phyloP scores from a whole-genome alignment of 2,329 filamentous ascomycete genomes.

The Fusarium oxysporum region DNA sequence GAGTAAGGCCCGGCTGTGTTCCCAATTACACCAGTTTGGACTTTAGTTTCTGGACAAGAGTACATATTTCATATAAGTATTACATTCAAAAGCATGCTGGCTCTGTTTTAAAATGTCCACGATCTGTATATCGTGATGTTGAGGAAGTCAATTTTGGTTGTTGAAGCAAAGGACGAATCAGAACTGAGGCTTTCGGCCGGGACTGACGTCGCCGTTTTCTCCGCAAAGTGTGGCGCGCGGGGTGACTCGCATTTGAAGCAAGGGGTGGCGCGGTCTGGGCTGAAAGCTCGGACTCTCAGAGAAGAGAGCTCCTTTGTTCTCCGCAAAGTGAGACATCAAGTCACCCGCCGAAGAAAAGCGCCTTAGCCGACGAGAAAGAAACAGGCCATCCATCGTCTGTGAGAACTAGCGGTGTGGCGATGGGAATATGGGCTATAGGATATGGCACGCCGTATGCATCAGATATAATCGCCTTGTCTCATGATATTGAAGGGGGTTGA shows the following conservation, averaged over 20 bases:
- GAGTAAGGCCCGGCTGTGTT: not conserved
- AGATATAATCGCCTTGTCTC: constrained; percentile 36
- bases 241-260: constrained; percentile 25
- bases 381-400: constrained; percentile 19
- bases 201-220: constrained; percentile 14
- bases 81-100: not conserved
- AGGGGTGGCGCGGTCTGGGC: constrained; percentile 27
- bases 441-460: constrained; percentile 31
- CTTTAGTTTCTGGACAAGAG: not conserved
- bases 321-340: constrained; percentile 40
- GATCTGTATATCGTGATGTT: not conserved
- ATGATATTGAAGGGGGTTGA: constrained; percentile 25
- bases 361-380: constrained; percentile 36
- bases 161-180: not conserved
- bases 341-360: constrained; percentile 21
- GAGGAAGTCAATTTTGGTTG: not conserved
- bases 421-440: constrained; percentile 14
- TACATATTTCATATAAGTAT: not conserved
- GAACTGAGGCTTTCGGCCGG: not conserved
- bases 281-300: constrained; percentile 21
- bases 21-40: not conserved
- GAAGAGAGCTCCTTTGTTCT: constrained; percentile 26
- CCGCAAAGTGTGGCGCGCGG: constrained; percentile 29
- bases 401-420: constrained; percentile 42
- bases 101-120: not conserved